Percentiles rank a stretch among this genome's conserved stretches.
These are phyloP conservation scores for Nothophytophthora sp. DNA, from an alignment of 352 stramenopile genomes.

Conservation along the genomic window DNA sequence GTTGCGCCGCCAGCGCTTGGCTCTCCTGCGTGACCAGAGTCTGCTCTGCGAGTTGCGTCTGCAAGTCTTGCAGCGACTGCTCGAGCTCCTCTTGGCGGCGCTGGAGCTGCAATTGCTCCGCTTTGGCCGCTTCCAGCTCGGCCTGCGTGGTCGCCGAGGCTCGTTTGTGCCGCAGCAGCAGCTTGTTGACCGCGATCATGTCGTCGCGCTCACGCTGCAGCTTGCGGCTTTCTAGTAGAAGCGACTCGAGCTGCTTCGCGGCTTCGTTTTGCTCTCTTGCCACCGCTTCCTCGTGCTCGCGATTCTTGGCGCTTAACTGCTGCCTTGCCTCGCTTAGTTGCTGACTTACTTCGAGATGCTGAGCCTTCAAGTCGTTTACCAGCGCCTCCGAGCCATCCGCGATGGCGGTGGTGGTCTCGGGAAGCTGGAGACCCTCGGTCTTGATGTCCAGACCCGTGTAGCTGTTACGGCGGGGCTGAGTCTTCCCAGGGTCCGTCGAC, in stretches of 20 bases:
- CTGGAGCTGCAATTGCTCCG: conserved; percentile 23
- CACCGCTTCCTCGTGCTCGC: conserved; percentile 11
- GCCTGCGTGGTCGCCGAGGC: conserved; percentile 21
- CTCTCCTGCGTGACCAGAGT: conserved; percentile 13
- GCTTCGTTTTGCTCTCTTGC: conserved; percentile 17
- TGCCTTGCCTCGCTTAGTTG: conserved; percentile 25
- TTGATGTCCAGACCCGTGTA: conserved; percentile 11
- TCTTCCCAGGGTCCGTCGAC: conserved; percentile 15
- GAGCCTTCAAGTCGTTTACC: conserved; percentile 25
- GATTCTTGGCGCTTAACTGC: conserved; percentile 15
- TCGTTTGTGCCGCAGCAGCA: conserved; percentile 31
- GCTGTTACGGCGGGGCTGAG: conserved; percentile 17
- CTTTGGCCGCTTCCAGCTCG: conserved; percentile 19
- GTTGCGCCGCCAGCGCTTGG: conserved; percentile 22
- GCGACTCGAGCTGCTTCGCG: conserved; percentile 21
- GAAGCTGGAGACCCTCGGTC: conserved; percentile 23
- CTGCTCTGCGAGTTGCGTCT: conserved; percentile 28
- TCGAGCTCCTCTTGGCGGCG: conserved; percentile 23
- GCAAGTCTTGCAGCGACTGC: conserved; percentile 19
- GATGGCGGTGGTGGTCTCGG: conserved; percentile 10
- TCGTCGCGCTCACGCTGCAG: conserved; percentile 35
- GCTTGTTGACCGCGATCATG: conserved; percentile 40
- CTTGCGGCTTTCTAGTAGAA: conserved; percentile 28
- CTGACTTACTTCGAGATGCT: conserved; percentile 33
- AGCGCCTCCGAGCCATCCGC: conserved; percentile 6